Evolutionary conservation across 768 basidiomycete species (phyloP).

Genomic region (Albatrellus ellisii): DNA sequence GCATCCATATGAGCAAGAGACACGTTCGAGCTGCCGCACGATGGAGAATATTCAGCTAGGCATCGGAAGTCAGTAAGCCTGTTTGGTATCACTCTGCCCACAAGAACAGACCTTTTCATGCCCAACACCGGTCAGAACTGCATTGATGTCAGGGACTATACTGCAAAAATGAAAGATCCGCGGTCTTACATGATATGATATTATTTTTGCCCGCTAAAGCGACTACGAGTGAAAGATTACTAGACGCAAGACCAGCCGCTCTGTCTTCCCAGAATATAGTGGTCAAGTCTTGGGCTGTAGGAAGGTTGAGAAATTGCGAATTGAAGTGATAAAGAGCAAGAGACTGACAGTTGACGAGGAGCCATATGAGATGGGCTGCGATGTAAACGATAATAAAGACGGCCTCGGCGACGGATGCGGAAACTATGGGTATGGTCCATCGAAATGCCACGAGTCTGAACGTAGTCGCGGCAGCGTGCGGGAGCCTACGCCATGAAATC

Average conservation of each 20-base stretch:
- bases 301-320: neutral
- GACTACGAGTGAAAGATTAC: constrained; percentile 38
- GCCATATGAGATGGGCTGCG: constrained; percentile 28
- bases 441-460: constrained; percentile 41
- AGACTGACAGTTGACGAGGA: constrained; percentile 32
- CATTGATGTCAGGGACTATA: neutral
- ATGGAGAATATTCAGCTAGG: constrained; percentile 31
- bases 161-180: neutral
- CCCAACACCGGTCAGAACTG: constrained; percentile 38
- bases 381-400: constrained; percentile 34
- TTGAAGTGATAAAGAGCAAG: neutral
- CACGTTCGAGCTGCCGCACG: constrained; percentile 30
- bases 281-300: constrained; percentile 12
- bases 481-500: constrained; percentile 21
- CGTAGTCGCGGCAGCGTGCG: constrained; percentile 25
- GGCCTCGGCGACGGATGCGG: constrained; percentile 30
- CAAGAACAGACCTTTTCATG: constrained; percentile 31
- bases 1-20: constrained; percentile 31
- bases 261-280: constrained; percentile 19
- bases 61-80: neutral
- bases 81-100: neutral
- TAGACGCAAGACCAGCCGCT: constrained; percentile 30
- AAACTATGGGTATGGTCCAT: constrained; percentile 31
- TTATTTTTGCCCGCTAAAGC: constrained; percentile 47
- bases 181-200: constrained; percentile 31